Conservation (phyloP, 352 stramenopile genomes). For the Phytophthora uliginosa region DNA sequence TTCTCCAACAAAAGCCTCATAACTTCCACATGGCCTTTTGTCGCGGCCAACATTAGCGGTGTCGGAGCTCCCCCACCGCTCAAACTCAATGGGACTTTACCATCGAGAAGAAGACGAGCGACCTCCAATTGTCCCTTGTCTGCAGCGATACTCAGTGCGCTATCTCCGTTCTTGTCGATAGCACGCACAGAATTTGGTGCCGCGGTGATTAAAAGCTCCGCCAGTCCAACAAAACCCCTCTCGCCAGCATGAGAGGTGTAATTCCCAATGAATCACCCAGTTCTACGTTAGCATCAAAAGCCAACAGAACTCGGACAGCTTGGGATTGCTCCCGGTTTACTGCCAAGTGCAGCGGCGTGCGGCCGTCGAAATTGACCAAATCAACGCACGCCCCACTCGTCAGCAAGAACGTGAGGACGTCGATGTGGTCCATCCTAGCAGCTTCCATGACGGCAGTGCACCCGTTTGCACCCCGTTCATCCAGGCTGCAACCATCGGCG, state of each 20-base stretch:
- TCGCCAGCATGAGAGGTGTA: slow-evolving; percentile 17
- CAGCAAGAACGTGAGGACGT: slow-evolving; percentile 17
- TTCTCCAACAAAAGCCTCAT: slow-evolving; percentile 15
- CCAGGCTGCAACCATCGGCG: background rate
- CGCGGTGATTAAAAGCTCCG: background rate
- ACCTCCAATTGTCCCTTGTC: slow-evolving; percentile 10
- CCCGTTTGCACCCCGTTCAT: background rate
- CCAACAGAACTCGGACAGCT: slow-evolving; percentile 1
- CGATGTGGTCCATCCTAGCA: background rate
- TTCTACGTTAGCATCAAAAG: slow-evolving; percentile 11
- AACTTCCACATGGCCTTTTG: slow-evolving; percentile 13
- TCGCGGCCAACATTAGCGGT: slow-evolving; percentile 23
- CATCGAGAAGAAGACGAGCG: slow-evolving; percentile 8
- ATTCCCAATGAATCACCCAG: background rate
- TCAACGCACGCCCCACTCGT: background rate
- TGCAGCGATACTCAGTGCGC: slow-evolving; percentile 7
- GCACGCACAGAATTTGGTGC: slow-evolving; percentile 1
- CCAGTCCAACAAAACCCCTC: background rate
- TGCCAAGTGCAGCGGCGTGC: slow-evolving; percentile 15
- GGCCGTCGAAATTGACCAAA: slow-evolving; percentile 7
- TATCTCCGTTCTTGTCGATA: slow-evolving; percentile 19
- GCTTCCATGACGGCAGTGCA: slow-evolving; percentile 16
- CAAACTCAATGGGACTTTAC: background rate
- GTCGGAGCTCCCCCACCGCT: slow-evolving; percentile 18
- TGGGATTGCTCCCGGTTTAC: slow-evolving; percentile 1